Evolutionary conservation across 139 green algal genomes (phyloP), one percentile per base, ranked within the genome.

Genomic region (Dunaliella sp.): DNA sequence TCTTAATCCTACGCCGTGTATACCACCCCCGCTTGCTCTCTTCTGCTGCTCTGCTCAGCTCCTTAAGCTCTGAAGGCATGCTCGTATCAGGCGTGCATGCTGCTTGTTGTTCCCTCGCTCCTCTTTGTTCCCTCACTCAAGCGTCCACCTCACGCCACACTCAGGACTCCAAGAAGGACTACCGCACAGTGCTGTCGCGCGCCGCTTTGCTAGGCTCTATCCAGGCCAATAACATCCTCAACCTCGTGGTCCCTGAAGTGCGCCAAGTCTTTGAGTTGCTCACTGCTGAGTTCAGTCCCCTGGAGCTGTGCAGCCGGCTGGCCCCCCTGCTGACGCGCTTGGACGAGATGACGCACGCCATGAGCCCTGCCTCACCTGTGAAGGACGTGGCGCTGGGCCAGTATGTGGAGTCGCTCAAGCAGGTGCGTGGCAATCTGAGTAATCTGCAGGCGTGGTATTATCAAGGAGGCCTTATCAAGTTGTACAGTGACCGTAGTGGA

Each of bases 291-390:
- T 98, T 98, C 89, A 93, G 92, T 86, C 97, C 97, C 31, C 94
- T 99, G 87, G 93, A 98, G 87, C 93, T 99, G 81, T 98, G 95
- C 91, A 82, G 91, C 48, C 85, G 83, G 35, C 91, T 98, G 81
- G 86, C 93, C 36, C 95, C 95, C 1, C 88, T 98, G 88, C 91
- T 99, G 72, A 88, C 92, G 3, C 84, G 88, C 85, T 91, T 98
- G 80, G 58, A 28, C 1, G 84, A 90, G 82, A 80, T 82, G 36
- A 36, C 33, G 1, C 73, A 77, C 28, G 28, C 88, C 74, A 90
- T 95, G 91, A 94, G 89, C 1, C 74, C 89, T 12, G 88, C 91
- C 1, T 91, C 81, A 57, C 94, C 95, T 2, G 89, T 98, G 36
- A 89, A 92, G 82, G 86, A 92, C 36, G 87, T 97, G n/a, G 32